These are phyloP conservation scores for Rubus parviflorus DNA, from an alignment of 306 rosid genomes.

Conservation along the genomic window DNA sequence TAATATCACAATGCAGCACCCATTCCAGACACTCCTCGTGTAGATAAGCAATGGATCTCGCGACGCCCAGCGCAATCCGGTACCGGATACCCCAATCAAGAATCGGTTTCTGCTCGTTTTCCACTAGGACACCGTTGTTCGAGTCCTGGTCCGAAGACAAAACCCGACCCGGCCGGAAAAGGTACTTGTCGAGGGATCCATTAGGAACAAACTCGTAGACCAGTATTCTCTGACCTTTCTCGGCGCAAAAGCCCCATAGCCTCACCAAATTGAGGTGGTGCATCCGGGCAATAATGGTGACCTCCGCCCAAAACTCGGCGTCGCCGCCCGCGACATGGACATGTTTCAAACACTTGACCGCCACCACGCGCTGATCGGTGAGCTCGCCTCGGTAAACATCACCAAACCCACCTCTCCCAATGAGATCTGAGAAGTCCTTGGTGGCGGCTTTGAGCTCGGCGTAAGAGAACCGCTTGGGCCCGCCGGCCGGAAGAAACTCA, in stretches of 20 bases:
- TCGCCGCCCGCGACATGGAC: constrained; percentile 75
- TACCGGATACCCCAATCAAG: constrained; percentile 78
- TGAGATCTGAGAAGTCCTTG: constrained; percentile 60
- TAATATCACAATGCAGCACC: constrained; percentile 91
- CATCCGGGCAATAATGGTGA: constrained; percentile 87
- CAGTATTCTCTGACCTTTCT: constrained; percentile 78
- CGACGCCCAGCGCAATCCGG: constrained; percentile 78
- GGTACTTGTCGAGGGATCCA: constrained; percentile 73
- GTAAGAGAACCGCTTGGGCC: constrained; percentile 72
- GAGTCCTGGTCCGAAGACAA: background rate
- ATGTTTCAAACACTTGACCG: constrained; percentile 75
- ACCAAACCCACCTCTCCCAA: constrained; percentile 87
- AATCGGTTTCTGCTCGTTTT: constrained; percentile 19
- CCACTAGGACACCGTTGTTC: background rate
- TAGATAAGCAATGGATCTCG: constrained; percentile 77
- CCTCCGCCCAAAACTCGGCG: constrained; percentile 88
- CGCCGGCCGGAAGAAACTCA: constrained; percentile 90
- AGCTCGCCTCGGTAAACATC: constrained; percentile 79
- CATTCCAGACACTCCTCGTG: constrained; percentile 95
- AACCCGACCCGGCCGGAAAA: constrained; percentile 32
- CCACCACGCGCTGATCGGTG: constrained; percentile 73
- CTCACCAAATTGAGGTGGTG: constrained; percentile 93
- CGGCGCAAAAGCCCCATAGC: constrained; percentile 88
- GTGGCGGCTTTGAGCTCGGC: constrained; percentile 84
- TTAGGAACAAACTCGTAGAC: constrained; percentile 76